Evolutionary conservation across 2,329 filamentous ascomycete genomes (phyloP), one percentile per base, ranked within the genome.

Genomic region (Dichotomopilus funicola): DNA sequence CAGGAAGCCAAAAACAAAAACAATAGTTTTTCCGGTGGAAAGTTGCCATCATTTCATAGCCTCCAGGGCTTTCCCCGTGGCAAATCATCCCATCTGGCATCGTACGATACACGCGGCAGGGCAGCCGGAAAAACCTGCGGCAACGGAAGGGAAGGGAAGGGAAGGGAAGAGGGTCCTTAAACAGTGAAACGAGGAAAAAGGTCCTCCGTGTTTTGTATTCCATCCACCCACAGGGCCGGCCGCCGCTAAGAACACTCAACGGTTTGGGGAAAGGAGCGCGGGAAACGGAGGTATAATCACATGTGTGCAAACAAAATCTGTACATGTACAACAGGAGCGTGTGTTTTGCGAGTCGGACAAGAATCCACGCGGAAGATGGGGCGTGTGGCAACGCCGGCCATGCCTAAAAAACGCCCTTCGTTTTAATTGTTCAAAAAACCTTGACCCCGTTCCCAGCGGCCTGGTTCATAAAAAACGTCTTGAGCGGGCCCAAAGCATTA

Each of bases 401-500:
- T 27, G 19, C 19, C 19, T 27, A 27, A 3, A 2, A 27, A 27
- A 3, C 19, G 19, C 19, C 19, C 19, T 27, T 3, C 19, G 2
- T 27, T 27, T 27, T 27, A n/a, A n/a, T n/a, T 31, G 10, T 38
- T 64, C 41, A 66, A 41, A 73, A 68, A n/a, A 78, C 63, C 64
- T 77, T 80, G 43, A 70, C 63, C 6, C 79, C 78, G 43, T 74
- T 78, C 6, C 80, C 80, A 7, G 82, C 79, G 7, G 83, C 83
- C 68, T 83, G 81, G 51, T 82, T 82, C 92, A 97, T 97, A 59
- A 97, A 78, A 67, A 91, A 89, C 45, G 78, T 81, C 78, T 97
- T 97, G 55, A 96, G 66, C 40, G 87, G 82, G 0, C 82, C 79
- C 66, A 95, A 66, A 2, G 81, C 79, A 71, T 96, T 86, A 59